Percentiles rank a stretch among this genome's conserved stretches.
These are phyloP conservation scores for Simplicillium sp. DNA, from an alignment of 2,329 filamentous ascomycete genomes.

Conservation along the genomic window DNA sequence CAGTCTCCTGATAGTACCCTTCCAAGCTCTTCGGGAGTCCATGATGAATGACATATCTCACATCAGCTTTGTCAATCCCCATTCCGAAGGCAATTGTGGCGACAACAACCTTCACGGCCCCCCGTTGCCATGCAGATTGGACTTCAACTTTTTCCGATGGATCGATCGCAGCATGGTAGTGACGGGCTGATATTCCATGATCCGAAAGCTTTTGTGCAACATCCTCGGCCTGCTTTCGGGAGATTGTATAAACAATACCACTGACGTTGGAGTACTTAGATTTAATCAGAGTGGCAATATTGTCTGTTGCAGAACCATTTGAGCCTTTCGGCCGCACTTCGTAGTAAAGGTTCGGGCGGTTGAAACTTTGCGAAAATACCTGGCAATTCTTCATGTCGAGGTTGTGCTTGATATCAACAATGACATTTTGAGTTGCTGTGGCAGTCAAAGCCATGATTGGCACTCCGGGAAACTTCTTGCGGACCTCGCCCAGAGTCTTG, in stretches of 20 bases:
- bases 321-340: slow-evolving; percentile 68
- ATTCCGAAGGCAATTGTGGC: slow-evolving; percentile 98
- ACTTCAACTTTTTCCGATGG: slow-evolving; percentile 57
- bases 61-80: slow-evolving; percentile 98
- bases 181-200: slow-evolving; percentile 60
- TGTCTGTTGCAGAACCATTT: slow-evolving; percentile 30
- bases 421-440: slow-evolving; percentile 89
- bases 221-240: slow-evolving; percentile 71
- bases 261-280: slow-evolving; percentile 60
- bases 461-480: slow-evolving; percentile 63
- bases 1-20: slow-evolving; percentile 97
- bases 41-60: slow-evolving; percentile 93
- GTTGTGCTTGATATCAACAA: slow-evolving; percentile 83
- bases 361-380: slow-evolving; percentile 87
- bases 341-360: slow-evolving; percentile 89
- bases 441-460: slow-evolving; percentile 93
- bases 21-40: slow-evolving; percentile 90
- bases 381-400: slow-evolving; percentile 73
- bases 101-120: slow-evolving; percentile 77
- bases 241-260: slow-evolving; percentile 90
- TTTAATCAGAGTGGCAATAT: slow-evolving; percentile 59
- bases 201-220: slow-evolving; percentile 62
- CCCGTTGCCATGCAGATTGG: slow-evolving; percentile 76
- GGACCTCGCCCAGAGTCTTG: slow-evolving; percentile 70
- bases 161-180: slow-evolving; percentile 79